Conservation (phyloP, 139 green algal genomes). For the Asterochloris erici region DNA sequence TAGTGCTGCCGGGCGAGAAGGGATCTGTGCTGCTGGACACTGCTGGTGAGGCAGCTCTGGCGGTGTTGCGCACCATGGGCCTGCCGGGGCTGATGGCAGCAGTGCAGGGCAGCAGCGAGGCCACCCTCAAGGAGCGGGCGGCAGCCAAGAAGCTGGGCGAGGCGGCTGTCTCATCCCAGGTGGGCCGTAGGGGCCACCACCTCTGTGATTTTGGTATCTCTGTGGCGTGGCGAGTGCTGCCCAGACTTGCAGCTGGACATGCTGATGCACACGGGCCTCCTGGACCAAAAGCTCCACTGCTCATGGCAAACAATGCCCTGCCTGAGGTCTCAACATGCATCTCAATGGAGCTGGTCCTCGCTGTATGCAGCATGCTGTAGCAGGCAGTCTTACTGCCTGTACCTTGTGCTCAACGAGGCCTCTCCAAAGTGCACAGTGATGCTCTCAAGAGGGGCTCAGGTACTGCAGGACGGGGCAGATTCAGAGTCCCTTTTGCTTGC, state of each 20-base stretch:
- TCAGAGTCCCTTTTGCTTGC: background rate
- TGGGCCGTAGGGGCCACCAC: constrained; percentile 6
- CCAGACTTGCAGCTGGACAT: background rate
- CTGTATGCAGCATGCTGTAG: background rate
- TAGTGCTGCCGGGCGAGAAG: constrained; percentile 49
- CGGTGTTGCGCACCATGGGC: constrained; percentile 69
- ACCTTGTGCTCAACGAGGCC: too few relatives aligned
- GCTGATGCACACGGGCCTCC: background rate
- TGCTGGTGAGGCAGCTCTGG: constrained; percentile 46
- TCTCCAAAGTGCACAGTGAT: background rate
- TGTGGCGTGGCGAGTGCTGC: background rate
- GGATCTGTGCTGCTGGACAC: constrained; percentile 38
- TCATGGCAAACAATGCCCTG: background rate
- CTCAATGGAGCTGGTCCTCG: background rate
- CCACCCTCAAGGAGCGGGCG: constrained; percentile 63
- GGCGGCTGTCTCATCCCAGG: constrained; percentile 45
- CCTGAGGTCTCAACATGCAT: background rate
- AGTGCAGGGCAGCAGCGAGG: constrained; percentile 28
- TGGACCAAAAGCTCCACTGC: background rate
- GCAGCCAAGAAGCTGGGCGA: constrained; percentile 74
- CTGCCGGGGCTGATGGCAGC: constrained; percentile 56
- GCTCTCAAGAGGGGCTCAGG: background rate
- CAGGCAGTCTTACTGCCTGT: too few relatives aligned
- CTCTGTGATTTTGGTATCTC: background rate
- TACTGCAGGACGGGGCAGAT: background rate